Evolutionary conservation across 306 rosid species (phyloP), one percentile per base, ranked within the genome.

Genomic region (Pyrus bretschneideri): DNA sequence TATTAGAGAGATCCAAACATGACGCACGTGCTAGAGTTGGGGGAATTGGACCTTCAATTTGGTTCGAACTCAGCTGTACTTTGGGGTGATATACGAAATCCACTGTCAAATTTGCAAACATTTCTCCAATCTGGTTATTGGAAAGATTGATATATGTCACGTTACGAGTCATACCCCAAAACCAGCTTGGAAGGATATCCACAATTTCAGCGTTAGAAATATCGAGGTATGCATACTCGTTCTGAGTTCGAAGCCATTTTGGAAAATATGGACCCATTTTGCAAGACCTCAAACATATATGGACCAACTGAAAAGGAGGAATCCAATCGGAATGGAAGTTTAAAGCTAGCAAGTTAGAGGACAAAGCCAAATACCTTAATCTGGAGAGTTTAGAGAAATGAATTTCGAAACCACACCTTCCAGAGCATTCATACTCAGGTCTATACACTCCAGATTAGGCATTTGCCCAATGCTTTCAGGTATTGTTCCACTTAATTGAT

Each of bases 21-120:
- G n/a, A 4, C 3, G 55, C 76, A 4, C 51, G 9, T 9, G 71
- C 31, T 13, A 78, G 44, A 15, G 58, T 23, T 23, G 31, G 2
- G 25, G 88, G 85, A 6, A 84, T 64, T 33, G 73, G 27, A 21
- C 88, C 81, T 68, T 75, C 73, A 7, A 87, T 40, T 10, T 60
- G 70, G 67, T 85, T 84, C 1, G 0, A 4, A 44, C 15, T 9
- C 74, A 87, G 29, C 0, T 0, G 40, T 6, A 79, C 3, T 10
- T 7, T 0, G 13, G 29, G 6, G 2, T 1, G 1, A 58, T 12
- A 14, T 0, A 1, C 9, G 10, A 63, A 0, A 45, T 78, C 4
- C 1, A 79, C 4, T 6, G 29, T 22, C 25, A 14, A 15, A 59
- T 59, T 52, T 12, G 33, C 33, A n/a, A 69, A 9, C 25, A 15